Evolutionary conservation across 495 filamentous ascomycete genomes (phyloP).

Genomic region (Mytilinidion resinicola): DNA sequence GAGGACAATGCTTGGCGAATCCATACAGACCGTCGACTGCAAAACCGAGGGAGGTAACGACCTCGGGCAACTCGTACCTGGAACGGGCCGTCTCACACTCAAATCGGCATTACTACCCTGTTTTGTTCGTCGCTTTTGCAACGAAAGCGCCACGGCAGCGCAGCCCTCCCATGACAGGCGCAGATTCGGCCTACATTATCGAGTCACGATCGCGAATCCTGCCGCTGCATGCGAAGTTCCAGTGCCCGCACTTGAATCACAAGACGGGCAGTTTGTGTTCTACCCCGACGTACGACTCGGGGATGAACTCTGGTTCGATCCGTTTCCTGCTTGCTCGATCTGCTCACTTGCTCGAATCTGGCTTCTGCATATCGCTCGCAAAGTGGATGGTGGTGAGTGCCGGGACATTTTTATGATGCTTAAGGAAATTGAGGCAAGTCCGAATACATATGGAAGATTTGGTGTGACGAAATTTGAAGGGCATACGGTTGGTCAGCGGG

Average conservation of each 20-base stretch:
- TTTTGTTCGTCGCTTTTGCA: too few species aligned
- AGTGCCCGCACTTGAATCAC: background rate
- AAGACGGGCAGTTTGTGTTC: background rate
- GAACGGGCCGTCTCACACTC: background rate
- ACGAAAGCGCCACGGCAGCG: too few species aligned
- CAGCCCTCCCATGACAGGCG: too few species aligned
- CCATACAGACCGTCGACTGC: background rate
- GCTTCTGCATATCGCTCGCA: background rate
- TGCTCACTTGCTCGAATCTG: background rate
- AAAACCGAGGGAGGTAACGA: background rate
- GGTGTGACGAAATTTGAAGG: background rate
- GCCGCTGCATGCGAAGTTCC: background rate
- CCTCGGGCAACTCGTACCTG: background rate
- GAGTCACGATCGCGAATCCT: background rate
- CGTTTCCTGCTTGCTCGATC: background rate
- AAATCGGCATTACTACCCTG: background rate
- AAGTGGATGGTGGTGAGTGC: background rate
- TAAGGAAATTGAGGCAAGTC: background rate
- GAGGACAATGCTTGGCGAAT: background rate
- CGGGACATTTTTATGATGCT: background rate
- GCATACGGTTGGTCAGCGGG: too few species aligned
- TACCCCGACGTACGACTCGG: background rate
- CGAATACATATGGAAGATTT: slow-evolving; percentile 1
- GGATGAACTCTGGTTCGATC: background rate
- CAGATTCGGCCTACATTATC: too few species aligned